Base-by-base conservation (phyloP, 495 filamentous ascomycete genomes). In the Aspergillus biplanus region DNA sequence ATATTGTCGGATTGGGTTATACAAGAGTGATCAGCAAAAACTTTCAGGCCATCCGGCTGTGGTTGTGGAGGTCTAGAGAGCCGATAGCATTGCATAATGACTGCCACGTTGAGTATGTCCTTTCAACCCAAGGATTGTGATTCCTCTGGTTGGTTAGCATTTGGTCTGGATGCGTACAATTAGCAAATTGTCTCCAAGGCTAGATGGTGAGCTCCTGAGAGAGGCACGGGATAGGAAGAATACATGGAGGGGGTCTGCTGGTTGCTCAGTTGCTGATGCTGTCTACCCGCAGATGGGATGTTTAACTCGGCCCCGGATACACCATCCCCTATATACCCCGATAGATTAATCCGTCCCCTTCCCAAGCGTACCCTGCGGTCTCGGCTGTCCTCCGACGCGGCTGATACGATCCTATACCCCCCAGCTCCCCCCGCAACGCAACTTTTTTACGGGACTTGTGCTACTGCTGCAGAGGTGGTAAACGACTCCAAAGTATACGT, bases 291-390 rank as follows among this genome's bases (percentile, higher is more conserved):
- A 82, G 79, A 79, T 75, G 79, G 79, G 73, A 75, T 76, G 71
- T 81, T 80, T 69, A 79, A 80, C 58, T 74, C 80, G 83, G 86
- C 88, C 73, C 83, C 89, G 68, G 91, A 95, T 75, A 87, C 89
- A 52, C 81, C 83, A 56, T 93, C 92, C 54, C 81, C 88, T 35
- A 75, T 90, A 66, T 95, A 91, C 71, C 91, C 92, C 65, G 90
- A 96, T 68, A 87, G 96, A 68, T 89, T 93, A 60, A 98, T 99
- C 71, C 91, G 93, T 46, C 96, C 96, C 53, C 83, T 99, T 58
- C 96, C 96, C 35, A 95, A 90, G 77, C 87, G 92, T 63, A 87
- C 89, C 59, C 81, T 98, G 18, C 90, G 92, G 53, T 92, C 93
- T 64, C 88, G 92, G 44, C 81, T 99, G 31, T 90, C 93, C 15